A percentile compares a stretch with the other conserved stretches of the same genome.
Conservation (phyloP, 257 asterid species). For the Coffea canephora region DNA sequence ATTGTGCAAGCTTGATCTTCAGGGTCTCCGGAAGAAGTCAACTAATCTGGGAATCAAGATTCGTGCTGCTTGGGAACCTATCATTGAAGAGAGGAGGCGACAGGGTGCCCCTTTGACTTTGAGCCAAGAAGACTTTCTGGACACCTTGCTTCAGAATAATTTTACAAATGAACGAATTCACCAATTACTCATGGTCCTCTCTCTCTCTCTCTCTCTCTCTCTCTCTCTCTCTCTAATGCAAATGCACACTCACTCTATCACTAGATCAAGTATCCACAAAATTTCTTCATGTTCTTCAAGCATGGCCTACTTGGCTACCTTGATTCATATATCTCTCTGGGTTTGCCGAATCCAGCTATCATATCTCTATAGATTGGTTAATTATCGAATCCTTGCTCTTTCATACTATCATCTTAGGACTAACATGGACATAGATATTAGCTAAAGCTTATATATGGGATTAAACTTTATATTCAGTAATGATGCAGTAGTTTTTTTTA, state of each 20-base stretch:
- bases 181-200: slow-evolving; percentile 37
- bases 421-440: too few relatives aligned
- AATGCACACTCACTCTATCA: neutral
- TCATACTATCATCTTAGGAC: too few relatives aligned
- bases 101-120: neutral
- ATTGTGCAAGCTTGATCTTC: slow-evolving; percentile 36
- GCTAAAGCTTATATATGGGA: too few relatives aligned
- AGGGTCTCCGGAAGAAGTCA: slow-evolving; percentile 35
- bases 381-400: too few relatives aligned
- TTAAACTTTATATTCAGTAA: too few relatives aligned
- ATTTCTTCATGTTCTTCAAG: too few relatives aligned
- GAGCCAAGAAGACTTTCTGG: slow-evolving; percentile 29
- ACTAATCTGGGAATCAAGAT: neutral
- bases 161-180: slow-evolving; percentile 35
- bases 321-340: too few relatives aligned
- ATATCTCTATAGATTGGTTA: too few relatives aligned
- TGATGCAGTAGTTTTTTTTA: too few relatives aligned
- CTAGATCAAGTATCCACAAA: too few relatives aligned
- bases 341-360: too few relatives aligned
- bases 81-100: slow-evolving; percentile 32
- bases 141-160: slow-evolving; percentile 22
- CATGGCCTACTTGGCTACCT: too few relatives aligned
- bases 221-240: neutral
- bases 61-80: slow-evolving; percentile 34
- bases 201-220: neutral